Base-by-base conservation (phyloP, 2,329 filamentous ascomycete species). In the Pseudofabraea citricarpa region DNA sequence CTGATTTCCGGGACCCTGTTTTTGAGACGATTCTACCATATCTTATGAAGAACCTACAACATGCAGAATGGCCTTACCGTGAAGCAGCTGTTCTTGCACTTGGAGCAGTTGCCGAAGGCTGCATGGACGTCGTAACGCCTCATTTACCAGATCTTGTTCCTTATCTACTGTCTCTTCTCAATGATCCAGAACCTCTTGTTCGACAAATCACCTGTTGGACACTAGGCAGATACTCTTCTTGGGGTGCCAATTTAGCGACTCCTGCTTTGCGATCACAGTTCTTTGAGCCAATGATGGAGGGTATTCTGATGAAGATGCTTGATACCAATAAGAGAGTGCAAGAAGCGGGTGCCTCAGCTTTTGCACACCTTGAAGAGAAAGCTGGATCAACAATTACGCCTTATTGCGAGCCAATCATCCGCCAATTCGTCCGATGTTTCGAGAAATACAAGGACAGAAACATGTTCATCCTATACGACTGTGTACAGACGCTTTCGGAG, bases 181-280 rank as follows among this genome's bases (percentile, higher is more conserved):
- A 85, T 45, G 93, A 98, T 59, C 61, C 77, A 1, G 90, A 96
- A 64, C 89, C 93, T 12, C 85, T 97, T 12, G 91, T 98, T 27
- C 79, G 93, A 49, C 89, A 95, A 61, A 98, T 98, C 53, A 97
- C 91, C 19, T 98, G 93, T 66, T 98, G 93, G 93, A 94, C 93
- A 5, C 77, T 98, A 18, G 90, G 90, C 15, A 80, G 93, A 36
- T 98, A 96, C 65, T 95, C 93, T 5, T 74, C 83, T 35, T 98
- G 93, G 93, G 91, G 90, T 8, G 85, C 90, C 4, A 79, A 83
- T 49, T 75, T 96, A 18, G 69, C 77, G 19, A 80, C 85, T 39
- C 75, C 74, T 13, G 68, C 71, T 15, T 78, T 90, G 50, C 85
- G 84, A 58, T 77, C 83, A 40, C 77, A 81, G 45, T 96, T 81